phyloP scores from a whole-genome alignment of 768 basidiomycete species.

The Calocera cornea region DNA sequence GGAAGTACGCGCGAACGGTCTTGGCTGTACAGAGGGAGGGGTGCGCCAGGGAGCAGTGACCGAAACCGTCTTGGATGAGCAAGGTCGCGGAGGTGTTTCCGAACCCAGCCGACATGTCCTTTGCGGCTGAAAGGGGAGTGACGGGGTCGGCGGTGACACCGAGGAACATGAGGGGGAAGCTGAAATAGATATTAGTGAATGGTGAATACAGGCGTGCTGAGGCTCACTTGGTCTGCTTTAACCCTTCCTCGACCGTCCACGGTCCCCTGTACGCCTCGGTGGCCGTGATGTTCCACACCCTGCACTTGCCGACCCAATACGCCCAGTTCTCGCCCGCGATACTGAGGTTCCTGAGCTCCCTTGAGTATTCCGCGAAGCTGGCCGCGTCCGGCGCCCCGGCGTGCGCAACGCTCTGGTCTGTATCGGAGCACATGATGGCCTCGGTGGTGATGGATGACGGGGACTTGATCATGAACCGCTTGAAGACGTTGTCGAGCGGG shows the following conservation, averaged over 20 bases:
- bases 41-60: slow-evolving; percentile 14
- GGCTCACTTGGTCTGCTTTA: slow-evolving; percentile 12
- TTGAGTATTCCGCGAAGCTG: background rate
- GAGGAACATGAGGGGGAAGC: slow-evolving; percentile 15
- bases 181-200: too few relatives aligned
- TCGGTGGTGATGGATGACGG: background rate
- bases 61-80: slow-evolving; percentile 11
- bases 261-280: slow-evolving; percentile 10
- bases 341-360: slow-evolving; percentile 2
- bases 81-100: slow-evolving; percentile 10
- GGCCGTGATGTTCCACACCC: slow-evolving; percentile 9
- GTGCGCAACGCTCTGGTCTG: background rate
- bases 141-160: slow-evolving; percentile 15
- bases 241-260: slow-evolving; percentile 11
- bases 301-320: slow-evolving; percentile 10
- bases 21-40: slow-evolving; percentile 14
- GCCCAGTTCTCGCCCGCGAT: slow-evolving; percentile 12
- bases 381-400: background rate
- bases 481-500: slow-evolving; percentile 12
- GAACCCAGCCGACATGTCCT: slow-evolving; percentile 9
- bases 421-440: slow-evolving; percentile 16
- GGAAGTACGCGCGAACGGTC: slow-evolving; percentile 10
- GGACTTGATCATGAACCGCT: background rate
- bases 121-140: slow-evolving; percentile 12
- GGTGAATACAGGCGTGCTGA: too few relatives aligned